Base-by-base conservation (phyloP, 208 protist genomes). In the Leishmania gerbilli region DNA sequence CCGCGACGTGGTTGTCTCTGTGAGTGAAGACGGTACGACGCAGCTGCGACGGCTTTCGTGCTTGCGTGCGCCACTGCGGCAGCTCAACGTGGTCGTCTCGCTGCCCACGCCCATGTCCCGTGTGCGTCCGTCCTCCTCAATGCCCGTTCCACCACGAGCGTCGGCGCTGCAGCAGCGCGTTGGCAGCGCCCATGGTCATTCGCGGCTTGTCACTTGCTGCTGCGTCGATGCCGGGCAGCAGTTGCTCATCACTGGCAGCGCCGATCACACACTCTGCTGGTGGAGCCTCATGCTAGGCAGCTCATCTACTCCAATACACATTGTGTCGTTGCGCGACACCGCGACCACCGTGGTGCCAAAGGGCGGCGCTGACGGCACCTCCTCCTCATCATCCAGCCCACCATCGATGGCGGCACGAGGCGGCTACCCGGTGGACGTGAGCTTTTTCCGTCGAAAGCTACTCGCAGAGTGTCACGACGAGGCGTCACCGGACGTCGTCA, bases 391-490 rank as follows among this genome's bases (percentile, higher is more conserved):
- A 19, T 37, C 58, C 15, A 58, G n/a, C 51, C 9, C 71, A 19
- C 24, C n/a, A 47, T 37, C 68, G 77, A 47, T 71, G 47, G 37
- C 83, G 51, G 82, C 80, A 27, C 82, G 82, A n/a, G 88, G 87
- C 76, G 94, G 94, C 27, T 93, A 89, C 56, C 92, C 94, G 1
- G 77, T 97, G 47, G 94, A 96, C 79, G 82, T 95, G 27, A 92
- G 91, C 71, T 92, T 97, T 77, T 88, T 95, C 69, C 79, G 90
- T 67, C 85, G 89, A 1, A 37, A 31, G 17, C 71, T 65, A 45
- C 37, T 51, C 47, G 42, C 24, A 11, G 64, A 56, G 55, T n/a
- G 34, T 56, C 13, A 27, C 55, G 34, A 64, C 31, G 45, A 56
- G 24, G 15, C 37, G 45, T 42, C 40, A 64, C 34, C 40, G 53